Base-by-base conservation (phyloP, 2,329 filamentous ascomycete species). In the Colletotrichum graminicola region DNA sequence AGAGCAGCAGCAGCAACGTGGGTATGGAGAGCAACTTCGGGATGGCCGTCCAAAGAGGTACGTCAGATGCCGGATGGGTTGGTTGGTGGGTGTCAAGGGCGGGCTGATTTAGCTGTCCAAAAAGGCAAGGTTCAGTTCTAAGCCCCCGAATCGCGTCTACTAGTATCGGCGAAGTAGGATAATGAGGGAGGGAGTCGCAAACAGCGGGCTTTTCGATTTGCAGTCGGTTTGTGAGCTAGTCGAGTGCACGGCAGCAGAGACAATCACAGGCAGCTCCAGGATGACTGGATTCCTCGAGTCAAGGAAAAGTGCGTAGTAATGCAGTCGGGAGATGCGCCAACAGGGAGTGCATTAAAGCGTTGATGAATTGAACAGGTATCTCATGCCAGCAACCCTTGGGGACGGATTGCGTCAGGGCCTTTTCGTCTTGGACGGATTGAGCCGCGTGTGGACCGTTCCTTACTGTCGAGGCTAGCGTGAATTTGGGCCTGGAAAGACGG, bases 351-450 rank as follows among this genome's bases (percentile, higher is more conserved):
- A 66, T 62, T 62, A 41, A 67, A 21, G 26, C 49, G 26, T 52
- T 62, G 56, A 49, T 66, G 67, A 51, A 67, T 49, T 71, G 54
- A 65, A 69, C 62, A 69, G 43, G 61, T 66, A 69, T 67, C 43
- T 61, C 29, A 54, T 39, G 36, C 36, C 56, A 47, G 54, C 18
- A 51, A 52, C 29, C 43, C 32, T 43, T 41, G 21, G 36, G 39
- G 41, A 65, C 39, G 45, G 41, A 64, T 64, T 65, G 52, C 61
- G 61, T 64, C 61, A 69, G 52, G 60, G 23, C 36, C 41, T 41
- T 12, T 23, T 39, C 7, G 51, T 49, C 52, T 47, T 47, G 45
- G 51, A 61, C 66, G 66, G 66, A 64, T 56, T 56, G 59, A 69
- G 61, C 66, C 66, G 66, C 60, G n/a, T 45, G 65, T 67, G 65